Conservation (phyloP, 2,329 filamentous ascomycete genomes). For the Trichoderma oligosporum region DNA sequence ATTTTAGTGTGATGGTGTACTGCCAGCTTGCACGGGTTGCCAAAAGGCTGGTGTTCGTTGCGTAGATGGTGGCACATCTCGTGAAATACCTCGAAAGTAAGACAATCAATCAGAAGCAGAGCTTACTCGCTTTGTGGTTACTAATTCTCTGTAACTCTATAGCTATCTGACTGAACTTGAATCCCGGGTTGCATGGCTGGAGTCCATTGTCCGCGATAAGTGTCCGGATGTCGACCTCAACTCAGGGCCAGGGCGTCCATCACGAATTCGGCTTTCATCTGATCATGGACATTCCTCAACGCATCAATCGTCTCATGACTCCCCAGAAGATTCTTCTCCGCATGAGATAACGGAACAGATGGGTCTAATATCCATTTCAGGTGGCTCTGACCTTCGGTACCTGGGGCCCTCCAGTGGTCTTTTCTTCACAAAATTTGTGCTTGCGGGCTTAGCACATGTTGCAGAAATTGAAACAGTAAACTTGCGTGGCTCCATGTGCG, state of each 20-base stretch:
- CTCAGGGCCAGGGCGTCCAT: slow-evolving; percentile 21
- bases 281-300: background rate
- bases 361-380: slow-evolving; percentile 48
- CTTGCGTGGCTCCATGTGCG: background rate
- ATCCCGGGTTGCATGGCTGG: slow-evolving; percentile 38
- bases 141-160: background rate
- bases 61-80: slow-evolving; percentile 11
- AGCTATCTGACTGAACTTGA: slow-evolving; percentile 13
- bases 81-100: slow-evolving; percentile 18
- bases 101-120: background rate
- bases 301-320: background rate
- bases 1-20: slow-evolving; percentile 8
- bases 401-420: slow-evolving; percentile 55
- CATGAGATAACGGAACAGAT: slow-evolving; percentile 42
- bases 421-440: slow-evolving; percentile 48
- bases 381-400: slow-evolving; percentile 46
- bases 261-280: background rate
- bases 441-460: slow-evolving; percentile 27
- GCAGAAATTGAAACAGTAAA: slow-evolving; percentile 12
- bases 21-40: slow-evolving; percentile 12
- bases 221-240: slow-evolving; percentile 43
- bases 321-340: slow-evolving; percentile 31
- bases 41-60: slow-evolving; percentile 16
- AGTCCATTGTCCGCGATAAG: slow-evolving; percentile 40
- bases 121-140: background rate